A percentile compares a stretch with the other conserved stretches of the same genome.
Evolutionary conservation across 805 yeast species (phyloP).

Genomic region (Saturnispora besseyi): DNA sequence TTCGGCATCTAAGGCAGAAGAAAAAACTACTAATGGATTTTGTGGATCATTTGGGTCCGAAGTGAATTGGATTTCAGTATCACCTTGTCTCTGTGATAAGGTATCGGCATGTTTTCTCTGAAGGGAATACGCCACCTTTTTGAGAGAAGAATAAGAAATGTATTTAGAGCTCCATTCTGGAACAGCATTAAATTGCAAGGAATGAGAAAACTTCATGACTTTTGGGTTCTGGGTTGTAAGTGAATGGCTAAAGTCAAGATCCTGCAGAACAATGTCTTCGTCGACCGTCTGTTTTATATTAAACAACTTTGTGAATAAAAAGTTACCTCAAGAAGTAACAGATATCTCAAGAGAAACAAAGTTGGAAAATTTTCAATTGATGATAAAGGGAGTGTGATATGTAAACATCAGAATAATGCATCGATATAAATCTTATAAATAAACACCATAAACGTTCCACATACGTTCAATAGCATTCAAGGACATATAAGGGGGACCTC

Average conservation of each 20-base stretch:
- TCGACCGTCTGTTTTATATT: neutral
- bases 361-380: neutral
- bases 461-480: constrained; percentile 47
- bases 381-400: neutral
- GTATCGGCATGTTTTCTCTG: constrained; percentile 51
- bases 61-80: constrained; percentile 24
- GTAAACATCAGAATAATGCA: neutral
- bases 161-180: constrained; percentile 96
- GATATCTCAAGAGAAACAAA: neutral
- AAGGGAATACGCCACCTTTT: constrained; percentile 72
- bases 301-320: neutral
- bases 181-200: constrained; percentile 92
- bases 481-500: constrained; percentile 29
- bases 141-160: constrained; percentile 80
- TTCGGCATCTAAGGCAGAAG: constrained; percentile 69
- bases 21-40: constrained; percentile 53
- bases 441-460: constrained; percentile 48
- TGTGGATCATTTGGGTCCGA: constrained; percentile 25
- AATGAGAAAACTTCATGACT: constrained; percentile 86
- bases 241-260: neutral
- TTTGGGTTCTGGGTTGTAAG: neutral
- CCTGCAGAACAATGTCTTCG: constrained; percentile 3
- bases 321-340: neutral
- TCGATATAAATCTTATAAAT: constrained; percentile 6
- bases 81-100: constrained; percentile 17